phyloP scores from a whole-genome alignment of 768 basidiomycete genomes.

The Arthromyces matolae region DNA sequence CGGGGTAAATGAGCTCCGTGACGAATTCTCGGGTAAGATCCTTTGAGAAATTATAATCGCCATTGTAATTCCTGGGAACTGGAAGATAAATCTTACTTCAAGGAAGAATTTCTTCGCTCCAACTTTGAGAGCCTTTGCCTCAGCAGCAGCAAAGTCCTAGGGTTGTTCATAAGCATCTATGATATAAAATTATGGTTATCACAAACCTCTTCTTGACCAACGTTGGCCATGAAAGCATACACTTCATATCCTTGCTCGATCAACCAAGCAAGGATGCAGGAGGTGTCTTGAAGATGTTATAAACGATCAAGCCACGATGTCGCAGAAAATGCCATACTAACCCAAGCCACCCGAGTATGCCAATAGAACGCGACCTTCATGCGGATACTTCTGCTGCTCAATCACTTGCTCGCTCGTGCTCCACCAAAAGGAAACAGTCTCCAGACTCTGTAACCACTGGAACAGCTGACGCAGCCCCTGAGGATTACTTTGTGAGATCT shows the following conservation, averaged over 20 bases:
- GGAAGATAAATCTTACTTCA: conserved; percentile 43
- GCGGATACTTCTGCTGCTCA: not conserved
- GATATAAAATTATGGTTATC: not conserved
- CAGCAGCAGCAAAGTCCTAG: conserved; percentile 91
- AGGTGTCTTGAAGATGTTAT: conserved; percentile 66
- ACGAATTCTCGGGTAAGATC: conserved; percentile 95
- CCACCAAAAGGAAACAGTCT: conserved; percentile 25
- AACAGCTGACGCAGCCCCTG: conserved; percentile 10
- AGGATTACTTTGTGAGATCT: conserved; percentile 7
- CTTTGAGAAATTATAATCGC: conserved; percentile 34
- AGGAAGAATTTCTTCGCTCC: conserved; percentile 97
- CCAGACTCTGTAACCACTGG: conserved; percentile 13
- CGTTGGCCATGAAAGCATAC: conserved; percentile 94
- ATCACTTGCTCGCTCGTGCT: conserved; percentile 1
- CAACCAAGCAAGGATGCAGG: conserved; percentile 98
- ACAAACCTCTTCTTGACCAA: conserved; percentile 83
- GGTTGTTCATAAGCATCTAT: conserved; percentile 6
- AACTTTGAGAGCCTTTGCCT: conserved; percentile 81
- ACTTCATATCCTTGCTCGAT: conserved; percentile 98
- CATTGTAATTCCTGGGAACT: not conserved
- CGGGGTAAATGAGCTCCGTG: conserved; percentile 95
- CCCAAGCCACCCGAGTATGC: conserved; percentile 99
- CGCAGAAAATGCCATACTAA: conserved; percentile 43
- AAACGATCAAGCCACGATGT: conserved; percentile 15
- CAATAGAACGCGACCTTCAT: conserved; percentile 82